Evolutionary conservation across 2,329 filamentous ascomycete genomes (phyloP).

Genomic region (Neopestalotiopsis clavispora): DNA sequence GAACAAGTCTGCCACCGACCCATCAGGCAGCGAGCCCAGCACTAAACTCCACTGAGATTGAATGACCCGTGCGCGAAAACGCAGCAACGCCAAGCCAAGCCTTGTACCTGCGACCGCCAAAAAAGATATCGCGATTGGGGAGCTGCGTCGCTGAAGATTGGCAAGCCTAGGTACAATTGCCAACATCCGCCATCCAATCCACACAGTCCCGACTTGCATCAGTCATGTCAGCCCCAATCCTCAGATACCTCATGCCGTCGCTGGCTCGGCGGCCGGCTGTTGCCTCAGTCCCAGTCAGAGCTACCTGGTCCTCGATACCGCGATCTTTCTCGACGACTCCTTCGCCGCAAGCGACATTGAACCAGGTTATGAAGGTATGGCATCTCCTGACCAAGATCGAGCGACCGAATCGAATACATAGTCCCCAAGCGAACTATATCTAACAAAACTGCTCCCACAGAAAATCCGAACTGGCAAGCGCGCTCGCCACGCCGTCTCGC

Average conservation of each 20-base stretch:
- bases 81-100: neutral
- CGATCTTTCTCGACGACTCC: conserved; percentile 63
- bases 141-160: neutral
- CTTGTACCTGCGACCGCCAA: neutral
- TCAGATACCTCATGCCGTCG: conserved; percentile 35
- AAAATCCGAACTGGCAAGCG: conserved; percentile 81
- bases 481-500: conserved; percentile 85
- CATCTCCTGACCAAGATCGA: neutral
- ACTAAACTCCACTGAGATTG: neutral
- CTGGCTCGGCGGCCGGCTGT: conserved; percentile 37
- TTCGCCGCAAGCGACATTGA: conserved; percentile 66
- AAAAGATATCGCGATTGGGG: conserved; percentile 4
- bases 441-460: conserved; percentile 34
- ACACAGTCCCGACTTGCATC: neutral
- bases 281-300: conserved; percentile 26
- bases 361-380: conserved; percentile 69
- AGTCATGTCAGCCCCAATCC: conserved; percentile 35
- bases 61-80: conserved; percentile 10
- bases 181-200: neutral
- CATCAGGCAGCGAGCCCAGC: neutral
- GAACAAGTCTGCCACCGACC: conserved; percentile 7
- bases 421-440: neutral
- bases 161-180: neutral
- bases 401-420: neutral
- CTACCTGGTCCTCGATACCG: conserved; percentile 17